A percentile compares a stretch with the other conserved stretches of the same genome.
Evolutionary conservation across 371 early-diverging fungal genomes (phyloP).

Genomic region (Mortierella sp.): DNA sequence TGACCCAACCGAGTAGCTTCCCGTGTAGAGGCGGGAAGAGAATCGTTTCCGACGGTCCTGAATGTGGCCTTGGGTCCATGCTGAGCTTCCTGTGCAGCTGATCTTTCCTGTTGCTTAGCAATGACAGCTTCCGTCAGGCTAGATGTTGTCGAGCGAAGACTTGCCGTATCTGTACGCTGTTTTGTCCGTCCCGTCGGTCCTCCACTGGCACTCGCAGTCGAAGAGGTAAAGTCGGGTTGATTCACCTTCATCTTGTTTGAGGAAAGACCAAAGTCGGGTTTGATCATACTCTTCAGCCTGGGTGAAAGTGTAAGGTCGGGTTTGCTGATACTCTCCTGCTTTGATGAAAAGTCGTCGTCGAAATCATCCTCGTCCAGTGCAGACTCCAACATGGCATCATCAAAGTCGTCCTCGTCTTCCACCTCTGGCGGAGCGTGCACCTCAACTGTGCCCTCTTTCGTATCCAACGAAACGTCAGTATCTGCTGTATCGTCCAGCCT

Average conservation of each 20-base stretch:
- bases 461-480: neutral
- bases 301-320: slow-evolving; percentile 3
- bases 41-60: neutral
- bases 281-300: neutral
- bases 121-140: neutral
- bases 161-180: neutral
- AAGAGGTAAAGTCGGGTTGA: neutral
- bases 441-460: neutral
- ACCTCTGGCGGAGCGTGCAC: neutral
- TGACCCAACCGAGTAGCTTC: neutral
- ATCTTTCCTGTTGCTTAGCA: neutral
- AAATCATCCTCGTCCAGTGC: slow-evolving; percentile 20
- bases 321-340: neutral
- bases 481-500: neutral
- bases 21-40: neutral
- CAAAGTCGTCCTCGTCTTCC: slow-evolving; percentile 22
- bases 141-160: neutral
- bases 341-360: slow-evolving; percentile 10
- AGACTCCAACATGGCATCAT: slow-evolving; percentile 19
- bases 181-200: neutral
- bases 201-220: neutral
- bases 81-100: neutral
- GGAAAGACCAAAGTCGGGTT: neutral
- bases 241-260: neutral
- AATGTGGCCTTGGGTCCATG: neutral